Base-by-base conservation (phyloP, 768 basidiomycete genomes). In the Cubamyces sp. region DNA sequence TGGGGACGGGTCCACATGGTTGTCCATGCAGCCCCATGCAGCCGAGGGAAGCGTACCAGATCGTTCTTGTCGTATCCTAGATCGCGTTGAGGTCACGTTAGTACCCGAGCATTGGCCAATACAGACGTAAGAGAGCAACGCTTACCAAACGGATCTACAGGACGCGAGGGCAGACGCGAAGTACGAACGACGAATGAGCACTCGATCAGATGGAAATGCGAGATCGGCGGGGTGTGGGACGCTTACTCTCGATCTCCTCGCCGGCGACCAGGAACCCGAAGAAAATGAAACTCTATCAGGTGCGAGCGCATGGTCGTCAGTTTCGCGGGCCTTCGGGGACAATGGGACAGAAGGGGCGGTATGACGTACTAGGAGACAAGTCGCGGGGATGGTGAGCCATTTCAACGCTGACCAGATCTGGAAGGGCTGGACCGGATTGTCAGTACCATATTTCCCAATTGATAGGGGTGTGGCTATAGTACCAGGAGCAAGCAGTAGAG, bases 221-320 rank as follows among this genome's bases (percentile, higher is more conserved):
- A 41, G 54, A 21, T 54, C 40, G 50, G 28, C 49, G 37, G 34
- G 47, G 49, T 26, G 34, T 43, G 39, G 37, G 23, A 43, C 25
- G 76, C 85, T 67, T 62, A 88, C 87, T 87, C 73, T 89, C 87
- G 58, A 90, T 89, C 73, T 89, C 88, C 73, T 89, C 87, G 46
- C 87, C 87, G 28, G 87, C 87, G 50, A 86, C 86, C 61, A 90
- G 71, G 76, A 89, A 90, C 8, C 88, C 88, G 69, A 88, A 88
- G 78, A 87, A 90, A 59, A 87, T 78, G 71, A 90, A 89, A 66
- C 80, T 79, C 83, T 87, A 49, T 56, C 52, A 37, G 25, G 23
- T 4, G 67, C 26, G 30, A 19, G 40, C 28, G 48, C 15, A 49
- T 16, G 48, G 50, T n/a, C 42, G 18, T 54, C 1, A 30, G 47